Percentiles rank a stretch among this genome's conserved stretches.
Conservation (phyloP, 2,329 filamentous ascomycete genomes). For the Clonostachys byssicola region DNA sequence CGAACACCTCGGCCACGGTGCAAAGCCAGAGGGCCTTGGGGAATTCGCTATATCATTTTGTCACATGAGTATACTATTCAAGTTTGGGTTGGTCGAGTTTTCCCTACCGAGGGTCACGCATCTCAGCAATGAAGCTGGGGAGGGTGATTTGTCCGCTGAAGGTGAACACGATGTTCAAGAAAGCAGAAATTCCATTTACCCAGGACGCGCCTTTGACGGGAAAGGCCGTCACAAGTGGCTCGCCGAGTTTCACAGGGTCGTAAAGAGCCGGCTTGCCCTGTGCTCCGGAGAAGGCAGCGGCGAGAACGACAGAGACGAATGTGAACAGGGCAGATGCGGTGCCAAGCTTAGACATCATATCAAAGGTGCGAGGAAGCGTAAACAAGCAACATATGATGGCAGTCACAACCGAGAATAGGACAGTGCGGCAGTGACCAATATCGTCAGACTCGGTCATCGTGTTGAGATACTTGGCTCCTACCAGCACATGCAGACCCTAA, state of each 20-base stretch:
- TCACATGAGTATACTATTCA: constrained; percentile 1
- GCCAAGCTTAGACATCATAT: constrained; percentile 72
- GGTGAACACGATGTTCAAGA: constrained; percentile 93
- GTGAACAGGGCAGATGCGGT: constrained; percentile 82
- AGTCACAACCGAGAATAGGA: constrained; percentile 72
- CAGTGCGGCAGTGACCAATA: constrained; percentile 66
- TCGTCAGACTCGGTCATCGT: constrained; percentile 72
- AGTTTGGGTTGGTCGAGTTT: background rate
- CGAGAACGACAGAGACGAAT: constrained; percentile 81
- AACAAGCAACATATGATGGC: constrained; percentile 72
- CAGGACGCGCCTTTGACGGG: constrained; percentile 74
- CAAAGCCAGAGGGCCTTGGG: constrained; percentile 90
- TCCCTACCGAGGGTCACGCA: constrained; percentile 58
- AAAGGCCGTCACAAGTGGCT: constrained; percentile 64
- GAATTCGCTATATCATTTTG: constrained; percentile 58
- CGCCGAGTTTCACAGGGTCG: constrained; percentile 45
- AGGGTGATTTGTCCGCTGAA: constrained; percentile 95
- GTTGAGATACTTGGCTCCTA: constrained; percentile 84
- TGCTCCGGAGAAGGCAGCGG: constrained; percentile 75
- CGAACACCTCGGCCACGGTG: constrained; percentile 80
- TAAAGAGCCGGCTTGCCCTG: constrained; percentile 71
- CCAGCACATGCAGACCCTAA: constrained; percentile 66
- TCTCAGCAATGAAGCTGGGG: constrained; percentile 92
- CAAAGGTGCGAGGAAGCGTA: constrained; percentile 83
- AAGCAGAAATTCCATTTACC: constrained; percentile 78